Percentiles rank a stretch among this genome's conserved stretches.
These are phyloP conservation scores for Biscogniauxia sp. DNA, from an alignment of 2,329 filamentous ascomycete genomes.

Conservation along the genomic window DNA sequence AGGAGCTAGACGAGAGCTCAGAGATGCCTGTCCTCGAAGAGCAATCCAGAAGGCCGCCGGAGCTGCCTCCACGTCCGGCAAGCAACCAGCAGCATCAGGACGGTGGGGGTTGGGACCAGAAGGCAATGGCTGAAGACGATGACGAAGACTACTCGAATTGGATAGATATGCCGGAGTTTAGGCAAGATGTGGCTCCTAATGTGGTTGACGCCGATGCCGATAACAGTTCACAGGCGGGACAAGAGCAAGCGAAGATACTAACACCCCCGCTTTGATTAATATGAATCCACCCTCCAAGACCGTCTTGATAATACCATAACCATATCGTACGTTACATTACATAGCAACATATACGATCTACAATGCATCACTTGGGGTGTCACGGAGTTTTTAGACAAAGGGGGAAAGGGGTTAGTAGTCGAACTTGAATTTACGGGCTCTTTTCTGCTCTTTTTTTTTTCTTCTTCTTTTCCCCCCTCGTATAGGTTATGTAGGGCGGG, in stretches of 20 bases:
- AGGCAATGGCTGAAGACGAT: slow-evolving; percentile 1
- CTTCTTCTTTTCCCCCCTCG: no score
- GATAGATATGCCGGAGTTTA: slow-evolving; percentile 30
- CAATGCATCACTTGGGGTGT: neutral
- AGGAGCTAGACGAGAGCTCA: slow-evolving; percentile 19
- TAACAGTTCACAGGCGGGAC: no score
- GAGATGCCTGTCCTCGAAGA: slow-evolving; percentile 10
- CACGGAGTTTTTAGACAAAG: neutral
- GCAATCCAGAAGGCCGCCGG: slow-evolving; percentile 2
- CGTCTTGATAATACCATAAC: no score
- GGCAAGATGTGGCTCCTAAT: neutral
- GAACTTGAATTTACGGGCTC: no score
- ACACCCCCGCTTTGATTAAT: no score
- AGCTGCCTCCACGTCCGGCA: neutral
- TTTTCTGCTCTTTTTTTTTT: neutral
- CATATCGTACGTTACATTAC: no score
- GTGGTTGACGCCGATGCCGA: no score
- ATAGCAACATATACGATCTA: neutral
- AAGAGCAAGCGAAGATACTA: neutral
- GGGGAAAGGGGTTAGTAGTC: neutral
- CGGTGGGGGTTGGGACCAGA: neutral
- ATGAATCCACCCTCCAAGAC: no score
- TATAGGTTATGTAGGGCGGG: no score
- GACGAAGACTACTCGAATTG: slow-evolving; percentile 31
- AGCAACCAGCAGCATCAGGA: neutral